A percentile compares a stretch with the other conserved stretches of the same genome.
Conservation (phyloP, 2,329 filamentous ascomycete genomes). For the Cladosporium cucumerinum region DNA sequence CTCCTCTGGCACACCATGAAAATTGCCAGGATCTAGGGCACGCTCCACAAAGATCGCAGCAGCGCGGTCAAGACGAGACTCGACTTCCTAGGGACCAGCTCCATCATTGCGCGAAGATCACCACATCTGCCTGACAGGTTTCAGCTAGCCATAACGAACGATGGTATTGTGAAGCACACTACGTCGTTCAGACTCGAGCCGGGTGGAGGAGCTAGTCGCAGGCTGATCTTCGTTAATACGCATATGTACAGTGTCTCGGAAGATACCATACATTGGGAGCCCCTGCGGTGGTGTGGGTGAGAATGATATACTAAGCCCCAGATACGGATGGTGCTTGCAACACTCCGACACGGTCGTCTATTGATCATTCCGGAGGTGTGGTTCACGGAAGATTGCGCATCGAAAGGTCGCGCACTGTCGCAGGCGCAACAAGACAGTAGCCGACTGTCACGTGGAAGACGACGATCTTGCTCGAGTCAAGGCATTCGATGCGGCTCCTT, state of each 20-base stretch:
- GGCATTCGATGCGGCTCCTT: background rate
- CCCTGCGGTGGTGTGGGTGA: background rate
- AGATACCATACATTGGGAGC: background rate
- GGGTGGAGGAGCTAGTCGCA: background rate
- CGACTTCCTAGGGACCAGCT: background rate
- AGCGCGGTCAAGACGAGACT: background rate
- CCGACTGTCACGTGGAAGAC: background rate
- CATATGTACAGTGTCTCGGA: background rate
- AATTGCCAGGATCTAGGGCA: background rate
- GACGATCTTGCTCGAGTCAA: background rate
- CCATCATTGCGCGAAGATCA: background rate
- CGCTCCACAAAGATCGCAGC: background rate
- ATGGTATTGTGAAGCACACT: background rate
- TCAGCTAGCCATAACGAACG: background rate
- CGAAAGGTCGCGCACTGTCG: background rate
- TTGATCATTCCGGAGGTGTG: background rate
- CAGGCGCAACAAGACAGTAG: background rate
- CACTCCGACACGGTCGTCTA: background rate
- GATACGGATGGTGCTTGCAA: background rate
- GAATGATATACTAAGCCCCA: background rate
- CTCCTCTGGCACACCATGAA: background rate
- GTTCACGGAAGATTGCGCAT: background rate
- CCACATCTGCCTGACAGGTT: too few species aligned
- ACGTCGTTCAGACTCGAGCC: background rate
- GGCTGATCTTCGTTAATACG: background rate